These are phyloP conservation scores for Myriangium duriaei DNA, from an alignment of 2,329 filamentous ascomycete species.

Conservation along the genomic window DNA sequence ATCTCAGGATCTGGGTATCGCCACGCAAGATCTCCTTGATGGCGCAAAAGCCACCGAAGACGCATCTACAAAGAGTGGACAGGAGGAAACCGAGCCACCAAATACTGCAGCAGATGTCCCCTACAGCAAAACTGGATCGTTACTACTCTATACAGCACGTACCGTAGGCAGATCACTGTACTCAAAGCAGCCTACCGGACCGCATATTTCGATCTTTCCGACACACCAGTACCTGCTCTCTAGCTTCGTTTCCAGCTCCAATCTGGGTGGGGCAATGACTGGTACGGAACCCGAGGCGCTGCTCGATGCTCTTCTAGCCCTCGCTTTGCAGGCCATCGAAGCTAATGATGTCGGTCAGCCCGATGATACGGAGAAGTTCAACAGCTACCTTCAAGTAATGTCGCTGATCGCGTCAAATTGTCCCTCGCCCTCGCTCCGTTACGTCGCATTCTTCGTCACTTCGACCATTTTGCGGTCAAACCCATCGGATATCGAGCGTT, in stretches of 20 bases:
- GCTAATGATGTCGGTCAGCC: constrained; percentile 34
- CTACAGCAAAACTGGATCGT: constrained; percentile 42
- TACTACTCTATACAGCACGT: constrained; percentile 43
- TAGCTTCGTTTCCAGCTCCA: constrained; percentile 37
- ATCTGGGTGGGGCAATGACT: constrained; percentile 25
- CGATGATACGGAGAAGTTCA: constrained; percentile 38
- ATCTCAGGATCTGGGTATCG: constrained; percentile 43
- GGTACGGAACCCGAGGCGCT: constrained; percentile 39
- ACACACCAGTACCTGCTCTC: constrained; percentile 38
- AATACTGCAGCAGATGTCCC: constrained; percentile 40
- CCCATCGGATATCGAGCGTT: constrained; percentile 37
- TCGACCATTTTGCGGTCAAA: constrained; percentile 40
- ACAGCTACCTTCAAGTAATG: constrained; percentile 38
- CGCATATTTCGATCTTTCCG: constrained; percentile 38
- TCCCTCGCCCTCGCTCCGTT: constrained; percentile 34
- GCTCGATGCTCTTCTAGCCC: constrained; percentile 40
- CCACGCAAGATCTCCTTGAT: constrained; percentile 36
- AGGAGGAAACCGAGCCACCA: constrained; percentile 43
- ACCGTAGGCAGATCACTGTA: constrained; percentile 39
- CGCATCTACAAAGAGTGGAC: constrained; percentile 4
- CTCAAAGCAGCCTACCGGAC: constrained; percentile 18
- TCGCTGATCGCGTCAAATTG: constrained; percentile 38
- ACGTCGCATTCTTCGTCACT: constrained; percentile 37
- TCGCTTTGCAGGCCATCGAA: constrained; percentile 39
- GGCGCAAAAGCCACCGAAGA: constrained; percentile 25